Evolutionary conservation across 306 rosid species (phyloP), one percentile per base, ranked within the genome.

Genomic region (Vachellia collinsii): DNA sequence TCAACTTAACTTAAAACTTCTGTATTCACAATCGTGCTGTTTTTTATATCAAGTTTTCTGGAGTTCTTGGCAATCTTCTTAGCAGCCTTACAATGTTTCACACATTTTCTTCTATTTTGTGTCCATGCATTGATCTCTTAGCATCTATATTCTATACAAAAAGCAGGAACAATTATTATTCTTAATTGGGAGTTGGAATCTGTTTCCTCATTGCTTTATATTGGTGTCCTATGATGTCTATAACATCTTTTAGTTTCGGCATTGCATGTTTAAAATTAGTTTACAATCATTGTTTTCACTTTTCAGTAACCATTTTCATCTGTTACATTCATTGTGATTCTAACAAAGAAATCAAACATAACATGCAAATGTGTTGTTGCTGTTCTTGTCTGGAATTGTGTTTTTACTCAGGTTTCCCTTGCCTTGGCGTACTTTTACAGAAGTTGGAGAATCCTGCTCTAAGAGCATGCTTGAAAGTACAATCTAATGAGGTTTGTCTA

Each of bases 401-500:
- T 46, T 77, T 82, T 83, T 44, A 71, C 68, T 29, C 84, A 95
- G 98, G 98, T 83, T 95, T 95, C 79, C 98, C 99, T 82, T 91
- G 89, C 88, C 97, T 95, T 70, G 99, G 99, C 3, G 91, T 95
- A 38, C 89, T 95, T 84, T 84, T 95, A 89, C 99, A 95, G 77
- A 95, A 95, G 94, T 84, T 95, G 85, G 99, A 93, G 89, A 95
- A 95, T 89, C 99, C 99, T 74, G 96, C 89, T 12, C 75, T 95
- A 72, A 92, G 96, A 70, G 97, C 93, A 20, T 87, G 92, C 86
- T 82, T 95, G 83, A 90, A 88, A 90, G 92, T 93, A 83, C 83
- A 87, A 66, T 88, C 97, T 80, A 89, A 89, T 84, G 99, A 93
- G 97, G 99, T 92, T 77, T 66, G 86, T 78, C 62, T 86, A 75